Conservation (phyloP, 352 stramenopile genomes). For the Thraustochytrium striatum region DNA sequence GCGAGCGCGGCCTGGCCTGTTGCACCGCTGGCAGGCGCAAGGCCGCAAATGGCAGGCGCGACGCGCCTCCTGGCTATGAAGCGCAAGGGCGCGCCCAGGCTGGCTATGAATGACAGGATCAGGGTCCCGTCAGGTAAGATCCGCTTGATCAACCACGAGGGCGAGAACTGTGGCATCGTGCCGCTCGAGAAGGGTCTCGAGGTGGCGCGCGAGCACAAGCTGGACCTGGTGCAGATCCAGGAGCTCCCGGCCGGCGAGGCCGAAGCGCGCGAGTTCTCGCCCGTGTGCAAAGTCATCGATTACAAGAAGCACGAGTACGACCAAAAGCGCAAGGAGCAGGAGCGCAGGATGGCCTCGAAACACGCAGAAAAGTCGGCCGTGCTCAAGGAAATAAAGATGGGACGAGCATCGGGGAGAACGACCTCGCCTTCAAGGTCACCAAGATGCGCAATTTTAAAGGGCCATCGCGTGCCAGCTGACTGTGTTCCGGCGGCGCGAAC, state of each 20-base stretch:
- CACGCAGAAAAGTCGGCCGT: background rate
- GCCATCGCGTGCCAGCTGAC: too few species aligned
- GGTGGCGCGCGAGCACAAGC: background rate
- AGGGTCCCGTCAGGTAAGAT: background rate
- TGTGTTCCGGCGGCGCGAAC: too few species aligned
- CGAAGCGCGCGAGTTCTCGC: background rate
- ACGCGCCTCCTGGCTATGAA: too few species aligned
- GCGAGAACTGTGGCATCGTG: background rate
- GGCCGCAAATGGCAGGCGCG: too few species aligned
- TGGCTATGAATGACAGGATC: too few species aligned
- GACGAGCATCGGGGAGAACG: conserved; percentile 36
- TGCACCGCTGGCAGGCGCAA: too few species aligned
- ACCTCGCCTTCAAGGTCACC: conserved; percentile 34
- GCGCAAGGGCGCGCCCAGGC: too few species aligned
- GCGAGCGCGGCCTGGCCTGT: too few species aligned
- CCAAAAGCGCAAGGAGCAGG: background rate
- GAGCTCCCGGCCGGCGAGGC: background rate
- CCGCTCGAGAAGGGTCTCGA: background rate
- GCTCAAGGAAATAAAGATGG: conserved; percentile 36
- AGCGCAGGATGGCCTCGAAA: background rate
- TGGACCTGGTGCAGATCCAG: conserved; percentile 34
- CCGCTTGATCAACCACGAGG: conserved; percentile 23
- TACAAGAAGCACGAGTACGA: conserved; percentile 19
- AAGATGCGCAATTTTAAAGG: too few species aligned
- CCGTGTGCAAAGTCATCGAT: conserved; percentile 39